Evolutionary conservation across 345 rosid genomes (phyloP), one percentile per base, ranked within the genome.

Genomic region (Populus nigra): DNA sequence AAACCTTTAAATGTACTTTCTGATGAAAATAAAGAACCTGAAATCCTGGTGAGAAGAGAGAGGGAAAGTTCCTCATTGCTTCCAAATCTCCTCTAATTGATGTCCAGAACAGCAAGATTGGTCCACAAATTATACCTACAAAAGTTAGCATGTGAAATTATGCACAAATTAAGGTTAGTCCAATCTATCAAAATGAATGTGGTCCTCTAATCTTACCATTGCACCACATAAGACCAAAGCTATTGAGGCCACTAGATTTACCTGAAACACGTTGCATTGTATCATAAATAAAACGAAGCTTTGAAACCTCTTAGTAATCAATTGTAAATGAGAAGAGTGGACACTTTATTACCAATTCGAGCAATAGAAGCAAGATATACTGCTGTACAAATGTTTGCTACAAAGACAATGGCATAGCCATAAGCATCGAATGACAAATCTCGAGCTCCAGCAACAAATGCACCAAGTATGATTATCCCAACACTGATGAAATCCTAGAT

Each of bases 191-290:
- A 77, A 49, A 23, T 12, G 39, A 18, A 68, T 23, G 33, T 23
- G 39, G 66, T 61, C 55, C 39, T 68, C 5, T 59, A 27, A 63
- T 62, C 81, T 78, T 69, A 82, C 81, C 84, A 41, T 78, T 78
- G 79, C 79, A 77, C 84, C 84, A 82, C 84, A 82, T 82, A 65
- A 74, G 84, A 29, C 84, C 84, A 65, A 78, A 82, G 66, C 81
- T 82, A 70, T 77, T 81, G 23, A 81, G 84, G 65, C 81, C 81
- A 69, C 78, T 81, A 20, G 81, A 76, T 81, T 74, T 81, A 67
- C 84, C 84, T 81, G 81, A 69, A 81, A 73, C 20, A 9, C 13
- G 45, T 12, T 38, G 27, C 35, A 55, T 45, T 13, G 8, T 20
- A 16, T 27, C 20, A 23, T 36, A 29, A 50, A 31, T 35, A 15